Evolutionary conservation across 305 asterid species (phyloP), one percentile per base, ranked within the genome.

Genomic region (Ruellia speciosa): DNA sequence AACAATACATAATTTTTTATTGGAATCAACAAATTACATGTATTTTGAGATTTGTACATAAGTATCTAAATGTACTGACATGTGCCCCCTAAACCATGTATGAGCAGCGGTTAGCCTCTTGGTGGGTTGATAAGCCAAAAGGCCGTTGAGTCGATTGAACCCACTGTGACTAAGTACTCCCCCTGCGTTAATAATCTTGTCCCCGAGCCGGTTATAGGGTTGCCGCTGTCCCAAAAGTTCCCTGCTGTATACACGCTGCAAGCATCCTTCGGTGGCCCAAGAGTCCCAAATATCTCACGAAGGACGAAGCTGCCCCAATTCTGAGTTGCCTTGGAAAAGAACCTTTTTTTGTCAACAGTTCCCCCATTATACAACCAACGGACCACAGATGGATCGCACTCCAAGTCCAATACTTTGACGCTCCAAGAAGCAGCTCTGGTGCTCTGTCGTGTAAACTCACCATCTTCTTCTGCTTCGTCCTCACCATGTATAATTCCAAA

Each of bases 361-460:
- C 61, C 13, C 37, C 73, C 68, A 68, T 62, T 8, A 60, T 37
- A 11, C 72, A 67, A 12, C 73, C 73, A 6, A 62, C 64, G 0
- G 61, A 33, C 73, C 68, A 62, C 65, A 62, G 51, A 28, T 62
- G 64, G 0, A 67, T 17, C 3, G 63, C 63, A 9, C 14, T 14
- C 43, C 67, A 2, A 24, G n/a, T n/a, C n/a, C n/a, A n/a, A n/a
- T 61, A 41, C 0, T 8, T n/a, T 3, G 9, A 0, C 0, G 18
- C n/a, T 2, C 59, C 49, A 2, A 10, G 5, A 17, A 67, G 24
- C 19, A 60, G 6, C 58, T 66, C 66, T 0, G 66, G 66, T 0
- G 71, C 71, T 40, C 2, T 52, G 52, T 53, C 59, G 37, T 43
- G 16, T 18, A 28, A 4, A 4, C 53, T 60, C 10, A 14, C 63